Conservation (phyloP, 1,139 yeast species). For the Lodderomyces pseudojiufengensis region DNA sequence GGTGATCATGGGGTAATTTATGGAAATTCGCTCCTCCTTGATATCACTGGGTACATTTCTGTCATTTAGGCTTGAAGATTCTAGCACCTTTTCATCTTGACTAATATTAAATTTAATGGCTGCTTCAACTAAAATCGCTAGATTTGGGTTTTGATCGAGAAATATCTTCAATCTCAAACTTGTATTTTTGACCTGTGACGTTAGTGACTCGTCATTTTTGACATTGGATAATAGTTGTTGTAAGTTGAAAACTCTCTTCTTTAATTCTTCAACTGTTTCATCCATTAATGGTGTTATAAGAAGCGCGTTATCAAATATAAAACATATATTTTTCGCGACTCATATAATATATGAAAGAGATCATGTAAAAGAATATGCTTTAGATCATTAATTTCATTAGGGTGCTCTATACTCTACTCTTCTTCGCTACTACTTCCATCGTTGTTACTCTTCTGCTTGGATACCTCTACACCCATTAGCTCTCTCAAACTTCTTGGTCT, state of each 20-base stretch:
- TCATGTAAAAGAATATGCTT: too few species aligned
- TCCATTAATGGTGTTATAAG: too few species aligned
- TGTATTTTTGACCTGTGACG: constrained; percentile 7
- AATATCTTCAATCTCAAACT: constrained; percentile 14
- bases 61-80: too few species aligned
- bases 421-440: constrained; percentile 43
- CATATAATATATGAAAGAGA: too few species aligned
- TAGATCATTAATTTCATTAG: too few species aligned
- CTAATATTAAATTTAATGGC: constrained; percentile 11
- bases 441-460: constrained; percentile 21
- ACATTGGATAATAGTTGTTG: constrained; percentile 1
- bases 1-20: constrained; percentile 15
- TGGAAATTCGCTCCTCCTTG: constrained; percentile 20
- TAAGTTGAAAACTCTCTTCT: constrained; percentile 5
- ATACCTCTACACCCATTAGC: constrained; percentile 27
- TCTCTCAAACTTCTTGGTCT: constrained; percentile 42
- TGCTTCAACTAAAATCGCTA: constrained; percentile 20
- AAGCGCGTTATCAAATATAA: too few species aligned
- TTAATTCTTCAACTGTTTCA: constrained; percentile 6
- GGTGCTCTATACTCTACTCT: too few species aligned
- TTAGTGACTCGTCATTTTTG: constrained; percentile 3
- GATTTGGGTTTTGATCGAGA: constrained; percentile 21
- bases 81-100: constrained; percentile 1
- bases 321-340: too few species aligned
- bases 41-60: constrained; percentile 11